Evolutionary conservation across 192 early-diverging fungal genomes (phyloP), one percentile per base, ranked within the genome.

Genomic region (Coemansia sp.): DNA sequence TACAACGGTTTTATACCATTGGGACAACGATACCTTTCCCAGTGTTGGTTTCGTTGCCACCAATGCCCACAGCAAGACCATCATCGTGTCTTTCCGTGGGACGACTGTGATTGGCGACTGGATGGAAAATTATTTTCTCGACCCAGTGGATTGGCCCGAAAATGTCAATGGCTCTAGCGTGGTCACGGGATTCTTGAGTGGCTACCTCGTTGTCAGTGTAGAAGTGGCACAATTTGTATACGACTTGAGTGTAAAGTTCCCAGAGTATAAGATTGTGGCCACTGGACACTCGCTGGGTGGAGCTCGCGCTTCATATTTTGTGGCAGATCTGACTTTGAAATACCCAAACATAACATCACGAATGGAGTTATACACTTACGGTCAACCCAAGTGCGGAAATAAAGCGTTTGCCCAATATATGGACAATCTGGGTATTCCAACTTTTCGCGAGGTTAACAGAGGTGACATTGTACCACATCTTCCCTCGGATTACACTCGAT

Each of bases 231-330:
- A 66, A 6, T 34, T 46, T 7, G 47, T 65, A 20, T 27, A 27
- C 27, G 52, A 34, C 4, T 65, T 80, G 27, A 66, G 69, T 15
- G 43, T 12, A 16, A 16, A 54, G 49, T 74, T 74, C 36, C 83
- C 83, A 3, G 70, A 61, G 7, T 69, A 80, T 38, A 51, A 0
- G 5, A 72, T 85, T 44, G 38, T 72, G 36, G 73, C 75, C 7
- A 63, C 66, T 5, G 83, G 83, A 0, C 78, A 80, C 34, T 84
- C 82, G 9, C 68, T 84, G 4, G 82, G 82, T 10, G 82, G 73
- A 0, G 60, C 83, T 5, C 68, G 72, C 3, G 75, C 83, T 9
- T 43, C 75, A 1, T 22, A 78, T 59, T 76, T 73, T 67, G 78
- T 76, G 24, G 73, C 73, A 4, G 77, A 79, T 13, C 18, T 80